Percentiles rank a stretch among this genome's conserved stretches.
Evolutionary conservation across 169 alveolate genomes (phyloP).

Genomic region (Theileria annulata): DNA sequence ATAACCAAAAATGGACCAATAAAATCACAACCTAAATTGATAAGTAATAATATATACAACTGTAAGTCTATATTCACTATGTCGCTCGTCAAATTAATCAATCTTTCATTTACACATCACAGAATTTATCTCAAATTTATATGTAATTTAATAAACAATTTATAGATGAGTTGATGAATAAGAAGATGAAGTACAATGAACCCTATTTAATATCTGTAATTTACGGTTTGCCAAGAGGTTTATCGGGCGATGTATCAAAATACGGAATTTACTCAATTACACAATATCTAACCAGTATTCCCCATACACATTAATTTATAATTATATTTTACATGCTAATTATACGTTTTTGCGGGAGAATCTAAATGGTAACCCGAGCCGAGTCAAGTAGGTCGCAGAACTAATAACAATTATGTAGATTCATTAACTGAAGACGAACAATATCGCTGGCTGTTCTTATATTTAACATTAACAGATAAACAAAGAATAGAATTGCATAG

Average conservation of each 20-base stretch:
- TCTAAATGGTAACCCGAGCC: not conserved
- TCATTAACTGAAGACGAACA: not conserved
- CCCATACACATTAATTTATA: not conserved
- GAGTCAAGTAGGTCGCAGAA: not conserved
- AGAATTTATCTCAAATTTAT: not conserved
- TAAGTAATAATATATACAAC: not conserved
- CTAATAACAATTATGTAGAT: not conserved
- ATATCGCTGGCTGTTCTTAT: constrained; percentile 47
- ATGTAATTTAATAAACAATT: no score
- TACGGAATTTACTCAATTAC: constrained; percentile 48
- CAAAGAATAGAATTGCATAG: constrained; percentile 47
- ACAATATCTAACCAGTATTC: constrained; percentile 14
- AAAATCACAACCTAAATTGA: constrained; percentile 16
- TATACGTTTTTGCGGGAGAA: not conserved
- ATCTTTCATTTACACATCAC: not conserved
- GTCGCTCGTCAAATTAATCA: not conserved
- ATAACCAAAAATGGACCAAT: constrained; percentile 45
- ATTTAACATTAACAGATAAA: constrained; percentile 44
- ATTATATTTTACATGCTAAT: not conserved
- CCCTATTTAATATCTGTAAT: constrained; percentile 37
- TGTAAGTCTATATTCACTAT: not conserved
- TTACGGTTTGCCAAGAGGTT: constrained; percentile 30
- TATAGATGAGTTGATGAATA: not conserved
- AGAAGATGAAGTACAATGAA: constrained; percentile 3
- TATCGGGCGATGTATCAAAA: constrained; percentile 37